Evolutionary conservation across 1,139 yeast genomes (phyloP).

Genomic region (Torulaspora globosa): DNA sequence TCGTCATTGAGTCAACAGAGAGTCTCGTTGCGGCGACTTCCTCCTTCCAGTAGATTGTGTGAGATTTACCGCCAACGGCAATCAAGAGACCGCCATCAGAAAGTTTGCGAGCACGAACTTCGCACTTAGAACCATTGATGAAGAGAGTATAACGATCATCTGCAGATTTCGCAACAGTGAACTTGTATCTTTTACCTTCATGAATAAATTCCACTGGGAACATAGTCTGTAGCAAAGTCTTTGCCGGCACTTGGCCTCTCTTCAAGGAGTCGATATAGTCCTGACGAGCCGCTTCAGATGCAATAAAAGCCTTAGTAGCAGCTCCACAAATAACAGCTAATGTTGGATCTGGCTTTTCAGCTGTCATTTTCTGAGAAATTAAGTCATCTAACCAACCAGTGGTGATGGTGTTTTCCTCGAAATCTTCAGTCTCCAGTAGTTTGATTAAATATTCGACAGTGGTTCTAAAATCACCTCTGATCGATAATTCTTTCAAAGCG

Average conservation of each 20-base stretch:
- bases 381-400: slow-evolving; percentile 99
- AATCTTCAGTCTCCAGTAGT: slow-evolving; percentile 91
- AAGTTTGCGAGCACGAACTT: slow-evolving; percentile 78
- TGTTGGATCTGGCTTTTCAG: slow-evolving; percentile 90
- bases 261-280: slow-evolving; percentile 73
- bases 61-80: slow-evolving; percentile 88
- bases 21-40: slow-evolving; percentile 95
- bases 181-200: slow-evolving; percentile 88
- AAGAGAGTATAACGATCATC: slow-evolving; percentile 79
- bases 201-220: slow-evolving; percentile 93
- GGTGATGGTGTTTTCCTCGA: slow-evolving; percentile 92
- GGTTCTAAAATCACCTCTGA: slow-evolving; percentile 97
- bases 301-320: slow-evolving; percentile 85
- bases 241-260: slow-evolving; percentile 92
- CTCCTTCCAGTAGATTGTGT: slow-evolving; percentile 95
- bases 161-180: slow-evolving; percentile 92
- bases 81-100: slow-evolving; percentile 93
- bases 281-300: slow-evolving; percentile 63
- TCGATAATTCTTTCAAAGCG: slow-evolving; percentile 90
- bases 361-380: slow-evolving; percentile 86
- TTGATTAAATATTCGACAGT: slow-evolving; percentile 95
- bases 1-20: slow-evolving; percentile 92
- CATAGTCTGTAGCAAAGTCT: slow-evolving; percentile 73
- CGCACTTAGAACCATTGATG: slow-evolving; percentile 87
- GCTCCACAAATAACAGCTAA: slow-evolving; percentile 97